Evolutionary conservation across 2,329 filamentous ascomycete species (phyloP), one percentile per base, ranked within the genome.

Genomic region (Didymella segeticola): DNA sequence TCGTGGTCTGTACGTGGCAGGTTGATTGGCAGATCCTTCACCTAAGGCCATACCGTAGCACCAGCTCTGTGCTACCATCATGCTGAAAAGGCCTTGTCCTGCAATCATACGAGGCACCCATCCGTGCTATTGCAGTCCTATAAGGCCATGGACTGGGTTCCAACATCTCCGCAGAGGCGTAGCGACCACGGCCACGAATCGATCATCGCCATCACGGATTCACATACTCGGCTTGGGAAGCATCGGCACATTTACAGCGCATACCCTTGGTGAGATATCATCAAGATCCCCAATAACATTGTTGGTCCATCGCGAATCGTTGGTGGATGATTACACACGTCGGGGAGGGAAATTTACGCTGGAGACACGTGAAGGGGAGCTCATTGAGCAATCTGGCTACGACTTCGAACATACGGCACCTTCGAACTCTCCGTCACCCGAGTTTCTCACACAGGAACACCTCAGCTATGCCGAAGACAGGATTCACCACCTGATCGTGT

Each of bases 401-500:
- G 30, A 43, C 20, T 42, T 26, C 27, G 43, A 51, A 39, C 36
- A 43, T n/a, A 15, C 26, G 15, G 23, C 14, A n/a, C 2, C 15
- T 37, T 15, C 19, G 23, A 1, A 37, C 17, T 15, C 14, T 23
- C 2, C 14, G 6, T 10, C 34, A 20, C 1, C 20, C 10, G 14
- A 14, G 12, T 23, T 20, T 37, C 6, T 7, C 19, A 20, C 5
- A 20, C 34, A 37, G 12, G 7, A 37, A 37, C 34, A 23, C 14
- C 20, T n/a, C 11, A 19, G 12, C 26, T 4, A n/a, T 29, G 15
- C 20, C 20, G 31, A 26, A 5, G 25, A 47, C 8, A 37, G 9
- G n/a, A 57, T 54, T 10, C 20, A 37, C 9, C 37, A 58, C 20
- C 55, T 58, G 11, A 47, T 58, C 36, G 47, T 58, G 14, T 47